These are phyloP conservation scores for Flaveria ramosissima DNA, from an alignment of 129 eudicot species.

Conservation along the genomic window DNA sequence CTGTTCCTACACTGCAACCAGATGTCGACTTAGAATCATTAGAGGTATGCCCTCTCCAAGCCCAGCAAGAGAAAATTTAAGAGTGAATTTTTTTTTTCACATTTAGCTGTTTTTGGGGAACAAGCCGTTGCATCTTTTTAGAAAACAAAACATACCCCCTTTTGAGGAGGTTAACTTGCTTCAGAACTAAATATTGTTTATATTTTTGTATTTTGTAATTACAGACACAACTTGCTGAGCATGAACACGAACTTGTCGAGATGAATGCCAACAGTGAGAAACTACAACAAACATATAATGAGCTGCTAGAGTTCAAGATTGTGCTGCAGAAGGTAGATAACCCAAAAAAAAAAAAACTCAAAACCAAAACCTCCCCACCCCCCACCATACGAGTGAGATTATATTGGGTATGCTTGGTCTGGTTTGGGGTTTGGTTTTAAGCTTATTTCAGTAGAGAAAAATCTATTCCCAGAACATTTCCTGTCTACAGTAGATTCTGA, in stretches of 20 bases:
- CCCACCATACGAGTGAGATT: too few species aligned
- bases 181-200: neutral
- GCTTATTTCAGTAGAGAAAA: neutral
- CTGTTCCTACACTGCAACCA: constrained; percentile 62
- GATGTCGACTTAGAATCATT: constrained; percentile 80
- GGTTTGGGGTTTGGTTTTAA: neutral
- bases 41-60: constrained; percentile 57
- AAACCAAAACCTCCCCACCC: too few species aligned
- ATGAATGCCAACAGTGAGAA: constrained; percentile 88
- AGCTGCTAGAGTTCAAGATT: constrained; percentile 88
- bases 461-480: neutral
- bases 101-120: neutral
- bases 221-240: constrained; percentile 83
- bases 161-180: constrained; percentile 27
- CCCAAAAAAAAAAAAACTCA: too few species aligned
- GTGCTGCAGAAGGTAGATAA: constrained; percentile 83
- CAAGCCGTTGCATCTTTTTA: constrained; percentile 7
- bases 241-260: constrained; percentile 88
- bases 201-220: constrained; percentile 14
- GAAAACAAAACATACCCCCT: constrained; percentile 7
- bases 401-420: too few species aligned
- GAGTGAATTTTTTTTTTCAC: neutral
- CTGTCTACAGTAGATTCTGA: constrained; percentile 16
- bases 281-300: constrained; percentile 73
- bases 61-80: neutral